These are phyloP conservation scores for Boletellus emodensis DNA, from an alignment of 768 basidiomycete genomes.

Conservation along the genomic window DNA sequence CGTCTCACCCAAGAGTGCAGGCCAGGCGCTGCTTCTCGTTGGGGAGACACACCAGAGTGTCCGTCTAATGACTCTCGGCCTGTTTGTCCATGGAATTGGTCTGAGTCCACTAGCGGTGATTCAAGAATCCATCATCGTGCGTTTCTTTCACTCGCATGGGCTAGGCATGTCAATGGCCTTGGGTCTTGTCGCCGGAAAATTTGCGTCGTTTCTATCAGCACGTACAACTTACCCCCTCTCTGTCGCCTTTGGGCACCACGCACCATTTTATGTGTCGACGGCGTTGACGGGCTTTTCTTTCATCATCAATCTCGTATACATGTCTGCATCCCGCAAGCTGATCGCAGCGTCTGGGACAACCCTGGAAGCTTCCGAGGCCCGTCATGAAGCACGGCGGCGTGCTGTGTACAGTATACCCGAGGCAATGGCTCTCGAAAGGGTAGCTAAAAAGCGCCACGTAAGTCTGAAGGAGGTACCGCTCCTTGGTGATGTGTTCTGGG, in stretches of 20 bases:
- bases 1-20: slow-evolving; percentile 30
- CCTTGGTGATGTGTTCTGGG: slow-evolving; percentile 77
- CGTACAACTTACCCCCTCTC: slow-evolving; percentile 75
- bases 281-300: slow-evolving; percentile 64
- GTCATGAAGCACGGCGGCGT: slow-evolving; percentile 48
- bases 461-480: slow-evolving; percentile 55
- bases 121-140: slow-evolving; percentile 81
- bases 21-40: slow-evolving; percentile 61
- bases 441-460: slow-evolving; percentile 63
- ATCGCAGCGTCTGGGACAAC: slow-evolving; percentile 56
- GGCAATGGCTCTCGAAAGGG: slow-evolving; percentile 57
- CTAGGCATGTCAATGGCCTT: slow-evolving; percentile 75
- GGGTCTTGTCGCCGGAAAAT: slow-evolving; percentile 81
- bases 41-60: slow-evolving; percentile 60
- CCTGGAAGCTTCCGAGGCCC: slow-evolving; percentile 60
- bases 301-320: slow-evolving; percentile 63
- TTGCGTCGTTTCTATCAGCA: slow-evolving; percentile 70
- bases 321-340: slow-evolving; percentile 61
- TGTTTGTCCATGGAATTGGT: slow-evolving; percentile 78
- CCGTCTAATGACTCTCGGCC: slow-evolving; percentile 67
- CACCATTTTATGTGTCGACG: slow-evolving; percentile 72
- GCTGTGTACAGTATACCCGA: slow-evolving; percentile 47
- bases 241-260: slow-evolving; percentile 58
- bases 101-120: slow-evolving; percentile 78
- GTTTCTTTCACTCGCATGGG: slow-evolving; percentile 73